Base-by-base conservation (phyloP, 768 basidiomycete species). In the Saitozyma podzolica region DNA sequence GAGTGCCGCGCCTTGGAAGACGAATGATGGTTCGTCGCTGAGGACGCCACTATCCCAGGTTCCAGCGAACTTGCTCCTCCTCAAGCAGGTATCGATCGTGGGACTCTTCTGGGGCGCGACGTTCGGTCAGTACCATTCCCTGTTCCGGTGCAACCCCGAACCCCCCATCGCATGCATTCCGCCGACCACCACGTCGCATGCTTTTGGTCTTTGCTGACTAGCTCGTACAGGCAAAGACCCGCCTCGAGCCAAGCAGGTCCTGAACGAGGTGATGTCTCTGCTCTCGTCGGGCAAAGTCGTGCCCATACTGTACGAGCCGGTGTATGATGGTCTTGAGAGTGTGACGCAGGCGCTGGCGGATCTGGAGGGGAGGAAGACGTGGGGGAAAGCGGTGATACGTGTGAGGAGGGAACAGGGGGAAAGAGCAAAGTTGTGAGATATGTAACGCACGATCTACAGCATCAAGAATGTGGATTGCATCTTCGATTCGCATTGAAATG, bases 61-160 rank as follows among this genome's bases (percentile, higher is more conserved):
- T 19, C 91, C 95, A 0, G 86, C 92, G 75, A 84, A 85, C 67
- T 74, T 84, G 19, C 84, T 93, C 13, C 82, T 95, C 13, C 83
- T 94, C 19, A 95, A 95, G 80, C 93, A 94, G 68, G 83, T 91
- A 20, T 87, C 89, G 10, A 78, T 96, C 9, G 83, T 91, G 54
- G 94, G 95, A 8, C 80, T 96, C 9, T 88, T 89, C 70, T 95
- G 92, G 92, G 92, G 92, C 10, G 86, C 87, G 4, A 92, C 91
- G 78, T 76, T 81, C 9, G 75, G 91, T 90, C 67, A 59, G 87
- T 83, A 11, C 20, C 7, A 29, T 29, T 29, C 5, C 29, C 2
- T 29, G 5, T 29, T 29, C 29, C 29, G 29, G 29, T 5, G 2
- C 29, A 29, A 29, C 29, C 29, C 29, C 29, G 2, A 29, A 29